Conservation (phyloP, 2,329 filamentous ascomycete species). For the Chrysosporium keratinophilum region DNA sequence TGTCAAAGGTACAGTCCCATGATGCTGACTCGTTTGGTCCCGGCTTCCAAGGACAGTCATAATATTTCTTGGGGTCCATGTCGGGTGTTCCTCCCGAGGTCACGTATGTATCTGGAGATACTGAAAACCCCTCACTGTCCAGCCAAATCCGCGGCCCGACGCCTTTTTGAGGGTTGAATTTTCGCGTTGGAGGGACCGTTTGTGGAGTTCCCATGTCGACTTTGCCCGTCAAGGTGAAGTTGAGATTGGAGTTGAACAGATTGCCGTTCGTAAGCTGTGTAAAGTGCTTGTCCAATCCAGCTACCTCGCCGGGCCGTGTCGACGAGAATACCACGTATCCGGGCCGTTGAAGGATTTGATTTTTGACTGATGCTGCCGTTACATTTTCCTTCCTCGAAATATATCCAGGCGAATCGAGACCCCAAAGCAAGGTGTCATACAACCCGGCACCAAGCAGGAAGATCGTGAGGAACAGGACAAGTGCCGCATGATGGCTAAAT, state of each 20-base stretch:
- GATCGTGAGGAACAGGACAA: slow-evolving; percentile 13
- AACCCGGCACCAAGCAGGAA: slow-evolving; percentile 10
- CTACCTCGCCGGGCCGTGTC: slow-evolving; percentile 9
- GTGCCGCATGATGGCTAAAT: slow-evolving; percentile 11
- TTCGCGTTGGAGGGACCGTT: slow-evolving; percentile 9
- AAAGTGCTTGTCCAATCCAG: slow-evolving; percentile 8
- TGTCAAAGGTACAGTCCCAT: slow-evolving; percentile 13
- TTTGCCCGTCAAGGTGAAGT: slow-evolving; percentile 13
- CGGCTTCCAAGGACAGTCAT: slow-evolving; percentile 11
- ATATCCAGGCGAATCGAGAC: slow-evolving; percentile 14
- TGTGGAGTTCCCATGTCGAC: slow-evolving; percentile 10
- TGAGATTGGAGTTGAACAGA: slow-evolving; percentile 10
- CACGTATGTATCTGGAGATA: slow-evolving; percentile 12
- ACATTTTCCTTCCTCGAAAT: slow-evolving; percentile 9
- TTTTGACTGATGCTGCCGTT: slow-evolving; percentile 6
- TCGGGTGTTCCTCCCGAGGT: slow-evolving; percentile 3
- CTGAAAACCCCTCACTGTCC: slow-evolving; percentile 15
- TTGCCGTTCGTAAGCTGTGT: slow-evolving; percentile 11
- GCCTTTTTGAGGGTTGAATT: background rate
- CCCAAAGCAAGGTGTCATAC: slow-evolving; percentile 15
- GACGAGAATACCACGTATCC: slow-evolving; percentile 14
- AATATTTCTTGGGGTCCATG: background rate
- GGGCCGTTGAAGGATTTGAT: slow-evolving; percentile 8
- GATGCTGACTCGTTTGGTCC: slow-evolving; percentile 1
- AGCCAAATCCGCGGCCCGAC: slow-evolving; percentile 14